phyloP scores from a whole-genome alignment of 140 eudicot genomes.

The Ambrosia hybrid region DNA sequence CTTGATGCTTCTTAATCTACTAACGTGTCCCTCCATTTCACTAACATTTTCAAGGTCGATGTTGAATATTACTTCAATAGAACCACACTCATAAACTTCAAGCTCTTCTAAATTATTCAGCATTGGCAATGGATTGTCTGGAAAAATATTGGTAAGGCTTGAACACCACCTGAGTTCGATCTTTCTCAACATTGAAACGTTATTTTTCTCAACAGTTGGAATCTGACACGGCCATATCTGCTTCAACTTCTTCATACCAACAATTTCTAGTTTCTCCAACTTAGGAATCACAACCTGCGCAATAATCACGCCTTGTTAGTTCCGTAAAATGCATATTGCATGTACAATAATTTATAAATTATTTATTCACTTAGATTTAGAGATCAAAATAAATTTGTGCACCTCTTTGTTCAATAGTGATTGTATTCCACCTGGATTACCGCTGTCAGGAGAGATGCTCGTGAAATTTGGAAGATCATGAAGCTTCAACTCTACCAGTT shows the following conservation, averaged over 20 bases:
- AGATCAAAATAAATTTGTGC: too few relatives aligned
- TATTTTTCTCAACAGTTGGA: background rate
- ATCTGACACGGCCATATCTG: background rate
- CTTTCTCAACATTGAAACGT: background rate
- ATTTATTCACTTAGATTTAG: background rate
- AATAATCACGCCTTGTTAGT: background rate
- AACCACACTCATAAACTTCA: background rate
- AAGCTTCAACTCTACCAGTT: background rate
- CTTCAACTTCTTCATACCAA: background rate
- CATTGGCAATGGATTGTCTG: slow-evolving; percentile 14
- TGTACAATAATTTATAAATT: background rate
- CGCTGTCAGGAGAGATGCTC: background rate
- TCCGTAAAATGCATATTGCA: too few relatives aligned
- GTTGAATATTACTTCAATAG: slow-evolving; percentile 21
- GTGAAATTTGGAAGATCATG: slow-evolving; percentile 2
- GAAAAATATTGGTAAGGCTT: background rate
- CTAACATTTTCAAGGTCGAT: background rate
- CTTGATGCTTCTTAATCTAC: slow-evolving; percentile 4
- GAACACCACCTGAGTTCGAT: background rate
- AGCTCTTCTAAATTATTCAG: slow-evolving; percentile 5
- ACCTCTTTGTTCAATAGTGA: background rate
- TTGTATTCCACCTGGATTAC: background rate
- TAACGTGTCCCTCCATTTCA: slow-evolving; percentile 8
- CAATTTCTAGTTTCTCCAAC: background rate
- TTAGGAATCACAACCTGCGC: background rate